Conservation (phyloP, 1,284 basidiomycete species). For the Kwoniella shivajii region DNA sequence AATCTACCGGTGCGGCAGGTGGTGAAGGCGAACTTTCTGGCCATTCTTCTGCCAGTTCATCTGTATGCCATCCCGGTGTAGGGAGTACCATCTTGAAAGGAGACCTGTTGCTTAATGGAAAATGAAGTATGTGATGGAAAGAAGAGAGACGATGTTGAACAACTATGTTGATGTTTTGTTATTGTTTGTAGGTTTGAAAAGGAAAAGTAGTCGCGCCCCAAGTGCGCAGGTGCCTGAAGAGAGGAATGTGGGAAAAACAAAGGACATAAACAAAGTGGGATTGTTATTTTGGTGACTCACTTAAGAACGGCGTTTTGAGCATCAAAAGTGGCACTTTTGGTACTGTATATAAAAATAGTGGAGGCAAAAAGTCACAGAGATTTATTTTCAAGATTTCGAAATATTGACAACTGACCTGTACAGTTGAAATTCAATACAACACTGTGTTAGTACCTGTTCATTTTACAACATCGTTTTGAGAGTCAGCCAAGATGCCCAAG, state of each 20-base stretch:
- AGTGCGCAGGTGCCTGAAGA: too few species aligned
- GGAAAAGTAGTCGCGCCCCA: slow-evolving; percentile 25
- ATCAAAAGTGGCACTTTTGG: too few species aligned
- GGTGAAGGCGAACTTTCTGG: slow-evolving; percentile 59
- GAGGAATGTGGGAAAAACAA: too few species aligned
- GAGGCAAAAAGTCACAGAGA: background rate
- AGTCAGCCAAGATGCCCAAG: slow-evolving; percentile 63
- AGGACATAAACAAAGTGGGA: too few species aligned
- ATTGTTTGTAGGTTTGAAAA: too few species aligned
- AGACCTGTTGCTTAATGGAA: background rate
- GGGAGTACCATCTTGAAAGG: slow-evolving; percentile 22
- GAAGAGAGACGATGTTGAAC: slow-evolving; percentile 3
- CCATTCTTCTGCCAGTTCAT: slow-evolving; percentile 77
- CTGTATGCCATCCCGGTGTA: slow-evolving; percentile 71
- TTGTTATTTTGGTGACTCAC: too few species aligned
- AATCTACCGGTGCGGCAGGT: slow-evolving; percentile 49
- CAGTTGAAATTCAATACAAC: too few species aligned
- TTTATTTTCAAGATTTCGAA: too few species aligned
- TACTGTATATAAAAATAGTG: too few species aligned
- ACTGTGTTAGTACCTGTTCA: too few species aligned
- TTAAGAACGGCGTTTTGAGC: too few species aligned
- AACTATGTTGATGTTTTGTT: slow-evolving; percentile 13
- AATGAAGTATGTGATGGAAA: background rate
- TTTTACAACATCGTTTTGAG: background rate
- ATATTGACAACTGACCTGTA: too few species aligned